These are phyloP conservation scores for Debaryomycetaceae sp. DNA, from an alignment of 1,139 yeast genomes.

Conservation along the genomic window DNA sequence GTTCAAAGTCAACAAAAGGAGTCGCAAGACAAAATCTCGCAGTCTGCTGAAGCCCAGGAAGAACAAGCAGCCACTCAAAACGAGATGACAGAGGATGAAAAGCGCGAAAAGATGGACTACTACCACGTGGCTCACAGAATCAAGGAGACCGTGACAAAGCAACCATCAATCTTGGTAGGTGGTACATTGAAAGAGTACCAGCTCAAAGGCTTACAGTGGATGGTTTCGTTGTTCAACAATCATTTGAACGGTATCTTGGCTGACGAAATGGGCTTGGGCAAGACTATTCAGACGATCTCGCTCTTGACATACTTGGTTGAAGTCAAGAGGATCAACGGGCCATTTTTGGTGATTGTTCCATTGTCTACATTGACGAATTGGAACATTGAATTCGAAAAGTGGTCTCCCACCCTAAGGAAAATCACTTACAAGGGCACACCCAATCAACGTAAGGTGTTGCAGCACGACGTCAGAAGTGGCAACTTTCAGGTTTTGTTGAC, in stretches of 20 bases:
- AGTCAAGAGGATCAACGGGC: conserved; percentile 59
- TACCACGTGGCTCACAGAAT: conserved; percentile 77
- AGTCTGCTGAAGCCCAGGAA: conserved; percentile 18
- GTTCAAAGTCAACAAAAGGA: conserved; percentile 72
- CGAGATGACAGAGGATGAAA: conserved; percentile 34
- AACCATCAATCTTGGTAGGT: conserved; percentile 70
- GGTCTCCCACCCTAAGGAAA: conserved; percentile 75
- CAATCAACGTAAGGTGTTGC: conserved; percentile 60
- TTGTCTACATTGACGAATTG: conserved; percentile 80
- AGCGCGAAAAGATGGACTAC: conserved; percentile 63
- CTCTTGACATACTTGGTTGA: conserved; percentile 72
- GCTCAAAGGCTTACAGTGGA: conserved; percentile 93
- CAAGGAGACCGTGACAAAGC: conserved; percentile 59
- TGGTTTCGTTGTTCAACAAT: conserved; percentile 92
- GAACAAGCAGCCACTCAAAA: conserved; percentile 25
- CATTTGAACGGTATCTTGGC: conserved; percentile 93
- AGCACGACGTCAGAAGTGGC: conserved; percentile 56
- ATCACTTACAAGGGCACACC: conserved; percentile 77
- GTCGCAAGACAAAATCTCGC: conserved; percentile 20
- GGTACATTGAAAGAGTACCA: conserved; percentile 93
- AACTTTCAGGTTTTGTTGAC: conserved; percentile 75
- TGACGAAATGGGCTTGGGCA: conserved; percentile 91
- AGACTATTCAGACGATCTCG: conserved; percentile 82
- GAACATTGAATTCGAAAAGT: conserved; percentile 79
- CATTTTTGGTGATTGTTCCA: conserved; percentile 78